Conservation (phyloP, 2,329 filamentous ascomycete species). For the Talaromyces sp. region DNA sequence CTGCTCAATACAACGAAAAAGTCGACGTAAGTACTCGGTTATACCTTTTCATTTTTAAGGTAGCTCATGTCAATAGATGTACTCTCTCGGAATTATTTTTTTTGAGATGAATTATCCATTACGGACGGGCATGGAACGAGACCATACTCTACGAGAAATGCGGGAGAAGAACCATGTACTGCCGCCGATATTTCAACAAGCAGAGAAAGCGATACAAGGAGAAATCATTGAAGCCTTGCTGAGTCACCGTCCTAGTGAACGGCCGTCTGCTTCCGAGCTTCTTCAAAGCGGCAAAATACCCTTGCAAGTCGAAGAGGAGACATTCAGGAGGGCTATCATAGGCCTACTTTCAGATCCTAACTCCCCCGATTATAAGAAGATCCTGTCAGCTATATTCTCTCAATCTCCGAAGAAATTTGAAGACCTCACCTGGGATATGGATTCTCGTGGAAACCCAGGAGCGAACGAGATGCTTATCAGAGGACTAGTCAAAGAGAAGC, state of each 20-base stretch:
- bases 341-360: slow-evolving; percentile 71
- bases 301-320: slow-evolving; percentile 88
- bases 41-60: background rate
- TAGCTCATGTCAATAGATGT: slow-evolving; percentile 61
- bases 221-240: slow-evolving; percentile 77
- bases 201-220: slow-evolving; percentile 66
- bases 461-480: slow-evolving; percentile 61
- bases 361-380: slow-evolving; percentile 85
- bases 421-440: slow-evolving; percentile 75
- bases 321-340: slow-evolving; percentile 76
- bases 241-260: slow-evolving; percentile 74
- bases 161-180: slow-evolving; percentile 65
- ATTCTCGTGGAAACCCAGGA: slow-evolving; percentile 51
- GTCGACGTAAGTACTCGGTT: slow-evolving; percentile 65
- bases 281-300: slow-evolving; percentile 83
- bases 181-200: slow-evolving; percentile 67
- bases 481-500: slow-evolving; percentile 67
- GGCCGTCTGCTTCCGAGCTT: slow-evolving; percentile 78
- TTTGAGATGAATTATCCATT: slow-evolving; percentile 86
- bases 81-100: slow-evolving; percentile 93
- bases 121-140: slow-evolving; percentile 61
- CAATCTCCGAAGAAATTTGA: slow-evolving; percentile 73
- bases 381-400: slow-evolving; percentile 79
- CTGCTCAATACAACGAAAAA: slow-evolving; percentile 81
- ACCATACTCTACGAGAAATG: slow-evolving; percentile 64